Percentiles rank a stretch among this genome's conserved stretches.
These are phyloP conservation scores for Sporothrix luriei DNA, from an alignment of 2,329 filamentous ascomycete species.

Conservation along the genomic window DNA sequence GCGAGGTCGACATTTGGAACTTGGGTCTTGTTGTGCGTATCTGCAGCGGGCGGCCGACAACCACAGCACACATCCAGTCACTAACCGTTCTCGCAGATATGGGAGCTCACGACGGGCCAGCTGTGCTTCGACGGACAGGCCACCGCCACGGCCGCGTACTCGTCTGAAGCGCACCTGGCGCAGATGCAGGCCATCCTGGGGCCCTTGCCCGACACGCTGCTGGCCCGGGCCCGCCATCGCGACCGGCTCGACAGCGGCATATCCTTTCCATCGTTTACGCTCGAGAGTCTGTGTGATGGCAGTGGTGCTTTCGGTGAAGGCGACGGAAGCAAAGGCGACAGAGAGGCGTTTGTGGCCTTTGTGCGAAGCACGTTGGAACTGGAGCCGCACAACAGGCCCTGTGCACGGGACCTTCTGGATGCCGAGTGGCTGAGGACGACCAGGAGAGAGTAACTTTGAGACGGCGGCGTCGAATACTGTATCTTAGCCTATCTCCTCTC, in stretches of 20 bases:
- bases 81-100: neutral
- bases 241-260: constrained; percentile 4
- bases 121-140: constrained; percentile 28
- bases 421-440: neutral
- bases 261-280: constrained; percentile 11
- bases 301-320: constrained; percentile 18
- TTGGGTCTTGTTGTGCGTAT: constrained; percentile 7
- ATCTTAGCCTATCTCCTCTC: neutral
- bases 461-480: neutral
- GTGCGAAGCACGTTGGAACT: constrained; percentile 10
- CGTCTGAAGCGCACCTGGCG: constrained; percentile 24
- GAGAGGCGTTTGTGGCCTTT: constrained; percentile 22
- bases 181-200: constrained; percentile 29
- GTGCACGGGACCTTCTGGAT: constrained; percentile 10
- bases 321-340: neutral
- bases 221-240: neutral
- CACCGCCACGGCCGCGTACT: constrained; percentile 27
- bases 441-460: neutral
- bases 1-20: constrained; percentile 29
- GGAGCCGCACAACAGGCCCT: constrained; percentile 23
- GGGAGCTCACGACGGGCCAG: constrained; percentile 25
- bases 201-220: constrained; percentile 1
- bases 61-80: too few relatives aligned
- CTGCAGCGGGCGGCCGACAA: too few relatives aligned
- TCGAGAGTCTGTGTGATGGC: neutral